phyloP scores from a whole-genome alignment of 352 stramenopile genomes.

The Globisporangium yorkense region DNA sequence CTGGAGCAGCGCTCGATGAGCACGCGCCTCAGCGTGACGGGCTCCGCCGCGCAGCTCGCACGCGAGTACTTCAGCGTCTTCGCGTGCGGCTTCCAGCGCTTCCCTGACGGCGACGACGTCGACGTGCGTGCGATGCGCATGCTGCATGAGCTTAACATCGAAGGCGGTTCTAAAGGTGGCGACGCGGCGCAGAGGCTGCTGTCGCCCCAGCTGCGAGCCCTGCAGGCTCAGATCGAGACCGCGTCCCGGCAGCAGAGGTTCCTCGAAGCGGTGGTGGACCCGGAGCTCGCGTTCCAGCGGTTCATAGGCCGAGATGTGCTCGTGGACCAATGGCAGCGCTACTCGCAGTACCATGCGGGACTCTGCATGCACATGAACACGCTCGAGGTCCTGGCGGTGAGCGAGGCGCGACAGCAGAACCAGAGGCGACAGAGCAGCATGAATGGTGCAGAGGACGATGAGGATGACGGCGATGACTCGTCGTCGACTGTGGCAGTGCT shows the following conservation, averaged over 20 bases:
- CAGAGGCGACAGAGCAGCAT: too few species aligned
- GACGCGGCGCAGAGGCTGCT: not conserved
- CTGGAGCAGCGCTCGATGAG: conserved; percentile 6
- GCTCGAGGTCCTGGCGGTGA: not conserved
- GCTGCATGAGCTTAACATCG: not conserved
- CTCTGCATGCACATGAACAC: conserved; percentile 11
- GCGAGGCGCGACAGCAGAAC: not conserved
- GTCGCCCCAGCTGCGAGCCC: not conserved
- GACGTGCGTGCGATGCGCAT: not conserved
- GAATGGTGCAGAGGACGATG: not conserved
- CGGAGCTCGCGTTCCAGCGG: conserved; percentile 10
- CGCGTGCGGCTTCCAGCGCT: conserved; percentile 12
- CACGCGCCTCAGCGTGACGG: conserved; percentile 5
- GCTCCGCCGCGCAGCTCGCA: conserved; percentile 10
- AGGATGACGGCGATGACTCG: not conserved
- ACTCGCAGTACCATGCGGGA: conserved; percentile 11
- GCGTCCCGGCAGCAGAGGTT: conserved; percentile 12
- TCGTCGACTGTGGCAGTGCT: not conserved
- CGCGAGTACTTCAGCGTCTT: conserved; percentile 22
- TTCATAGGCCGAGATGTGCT: conserved; percentile 13
- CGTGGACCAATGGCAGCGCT: conserved; percentile 15
- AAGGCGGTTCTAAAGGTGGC: not conserved
- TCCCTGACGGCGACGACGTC: not conserved
- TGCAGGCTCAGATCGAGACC: conserved; percentile 6
- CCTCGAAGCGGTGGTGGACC: conserved; percentile 7